These are phyloP conservation scores for Marasmius tenuissimus DNA, from an alignment of 1,284 basidiomycete species.

Conservation along the genomic window DNA sequence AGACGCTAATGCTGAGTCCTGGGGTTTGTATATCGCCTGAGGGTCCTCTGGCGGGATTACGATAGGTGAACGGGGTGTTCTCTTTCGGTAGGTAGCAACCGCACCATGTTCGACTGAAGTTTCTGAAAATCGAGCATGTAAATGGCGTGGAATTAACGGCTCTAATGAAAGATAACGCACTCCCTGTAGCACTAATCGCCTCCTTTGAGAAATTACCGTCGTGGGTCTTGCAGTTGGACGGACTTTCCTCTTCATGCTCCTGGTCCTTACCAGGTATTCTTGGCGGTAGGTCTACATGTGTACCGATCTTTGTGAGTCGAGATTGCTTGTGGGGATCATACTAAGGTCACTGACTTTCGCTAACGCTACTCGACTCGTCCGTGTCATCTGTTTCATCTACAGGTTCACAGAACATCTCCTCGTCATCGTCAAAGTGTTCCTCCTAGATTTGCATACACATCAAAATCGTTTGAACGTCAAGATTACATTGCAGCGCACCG, in stretches of 20 bases:
- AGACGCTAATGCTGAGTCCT: conserved; percentile 16
- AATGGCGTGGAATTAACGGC: conserved; percentile 8
- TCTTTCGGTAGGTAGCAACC: background rate
- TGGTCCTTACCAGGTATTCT: conserved; percentile 61
- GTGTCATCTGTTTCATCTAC: conserved; percentile 73
- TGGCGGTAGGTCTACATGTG: conserved; percentile 56
- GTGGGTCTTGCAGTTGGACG: conserved; percentile 67
- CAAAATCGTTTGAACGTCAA: conserved; percentile 3
- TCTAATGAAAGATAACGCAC: conserved; percentile 41
- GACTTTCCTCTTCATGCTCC: conserved; percentile 74
- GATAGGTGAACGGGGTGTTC: background rate
- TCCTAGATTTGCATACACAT: conserved; percentile 53
- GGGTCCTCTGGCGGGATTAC: conserved; percentile 74
- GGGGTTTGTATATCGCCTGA: conserved; percentile 51
- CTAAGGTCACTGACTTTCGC: conserved; percentile 59
- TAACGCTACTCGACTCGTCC: conserved; percentile 69
- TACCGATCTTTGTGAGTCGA: background rate
- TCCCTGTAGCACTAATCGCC: conserved; percentile 64
- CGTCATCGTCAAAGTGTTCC: conserved; percentile 97
- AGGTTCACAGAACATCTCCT: conserved; percentile 81
- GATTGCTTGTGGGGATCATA: conserved; percentile 4
- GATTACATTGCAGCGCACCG: conserved; percentile 54
- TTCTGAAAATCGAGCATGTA: conserved; percentile 30
- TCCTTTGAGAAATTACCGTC: conserved; percentile 82
- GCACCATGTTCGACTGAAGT: conserved; percentile 47